Evolutionary conservation across 1,284 basidiomycete genomes (phyloP), one percentile per base, ranked within the genome.

Genomic region (Agaricales sp.): DNA sequence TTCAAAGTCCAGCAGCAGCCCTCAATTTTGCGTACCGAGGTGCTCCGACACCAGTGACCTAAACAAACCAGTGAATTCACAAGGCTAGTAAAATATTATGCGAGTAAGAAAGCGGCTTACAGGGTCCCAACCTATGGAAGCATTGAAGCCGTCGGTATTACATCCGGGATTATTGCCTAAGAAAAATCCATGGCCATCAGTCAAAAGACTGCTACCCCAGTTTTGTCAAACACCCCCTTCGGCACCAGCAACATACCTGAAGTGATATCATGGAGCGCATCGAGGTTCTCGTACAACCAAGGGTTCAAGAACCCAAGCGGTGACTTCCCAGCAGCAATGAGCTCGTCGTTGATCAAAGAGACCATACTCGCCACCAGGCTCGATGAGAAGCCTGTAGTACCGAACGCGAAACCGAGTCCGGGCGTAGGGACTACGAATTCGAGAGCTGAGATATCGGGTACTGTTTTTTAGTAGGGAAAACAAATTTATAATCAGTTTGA

Each of bases 281-380:
- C 14, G 41, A 43, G 41, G 41, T 43, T n/a, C 73, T 72, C 46
- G 71, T 43, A 43, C 8, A 43, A 11, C 8, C 11, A 19, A 8
- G 41, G 41, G 41, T 43, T 43, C 8, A 43, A 59, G 59, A 71
- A 73, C 1, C 69, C 70, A 19, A 71, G 58, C 1, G 69, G 54
- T 16, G 56, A 48, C 55, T 67, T 65, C 11, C 67, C 66, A 16
- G 58, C 43, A 11, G 61, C 55, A 24, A 68, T 54, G 16, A 65
- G 60, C n/a, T 62, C 66, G 53, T 76, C 74, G 59, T 77, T 77
- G 48, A 77, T 58, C 45, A 73, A 59, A 1, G 69, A 59, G 3
- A 76, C 55, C 45, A 75, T 54, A n/a, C 58, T 57, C 1, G 64
- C 66, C 44, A 66, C 63, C 11, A 62, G 59, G 0, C 71, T 71